A percentile compares a stretch with the other conserved stretches of the same genome.
phyloP scores from a whole-genome alignment of 345 rosid genomes.

The Citrus hindsii region DNA sequence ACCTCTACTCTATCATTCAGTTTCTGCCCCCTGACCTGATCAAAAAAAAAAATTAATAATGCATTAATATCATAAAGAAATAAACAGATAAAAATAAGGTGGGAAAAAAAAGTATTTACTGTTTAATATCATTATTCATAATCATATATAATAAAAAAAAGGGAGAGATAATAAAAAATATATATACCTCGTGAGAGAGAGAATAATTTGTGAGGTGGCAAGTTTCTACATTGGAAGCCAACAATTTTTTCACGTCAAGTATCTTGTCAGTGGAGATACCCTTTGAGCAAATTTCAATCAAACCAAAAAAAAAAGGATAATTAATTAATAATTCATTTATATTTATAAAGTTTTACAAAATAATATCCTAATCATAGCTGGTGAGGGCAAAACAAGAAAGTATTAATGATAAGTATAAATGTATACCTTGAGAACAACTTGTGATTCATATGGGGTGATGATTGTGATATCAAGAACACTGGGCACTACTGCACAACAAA shows the following conservation, averaged over 20 bases:
- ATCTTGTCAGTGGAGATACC: constrained; percentile 73
- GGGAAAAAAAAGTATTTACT: not conserved
- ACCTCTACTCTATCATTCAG: constrained; percentile 54
- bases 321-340: not conserved
- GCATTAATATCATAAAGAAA: not conserved
- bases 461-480: constrained; percentile 55
- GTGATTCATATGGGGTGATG: constrained; percentile 52
- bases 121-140: not conserved
- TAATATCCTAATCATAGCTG: not conserved
- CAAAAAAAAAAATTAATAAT: not conserved
- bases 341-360: not conserved
- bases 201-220: constrained; percentile 66
- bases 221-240: constrained; percentile 52
- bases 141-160: not conserved
- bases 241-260: constrained; percentile 49
- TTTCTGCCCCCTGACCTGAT: constrained; percentile 58
- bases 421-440: constrained; percentile 49
- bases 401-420: not conserved
- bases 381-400: not conserved
- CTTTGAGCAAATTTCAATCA: constrained; percentile 21
- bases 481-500: constrained; percentile 37
- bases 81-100: not conserved
- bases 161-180: not conserved
- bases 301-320: too few relatives aligned
- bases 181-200: constrained; percentile 49